phyloP scores from a whole-genome alignment of 169 alveolate species.

The Eimeria sp. region DNA sequence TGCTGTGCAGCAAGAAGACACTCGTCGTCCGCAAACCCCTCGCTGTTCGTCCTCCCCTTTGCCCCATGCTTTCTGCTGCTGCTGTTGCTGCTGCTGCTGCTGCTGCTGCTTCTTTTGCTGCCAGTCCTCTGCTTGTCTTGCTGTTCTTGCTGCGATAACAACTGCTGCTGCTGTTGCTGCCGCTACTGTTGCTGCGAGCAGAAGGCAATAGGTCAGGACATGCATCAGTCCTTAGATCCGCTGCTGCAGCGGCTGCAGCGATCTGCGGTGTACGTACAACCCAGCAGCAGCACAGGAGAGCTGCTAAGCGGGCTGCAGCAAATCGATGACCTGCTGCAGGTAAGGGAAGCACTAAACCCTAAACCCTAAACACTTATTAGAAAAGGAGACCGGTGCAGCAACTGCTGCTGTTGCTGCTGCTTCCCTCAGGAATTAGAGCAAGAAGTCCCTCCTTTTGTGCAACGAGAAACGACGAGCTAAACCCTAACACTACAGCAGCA shows the following conservation, averaged over 20 bases:
- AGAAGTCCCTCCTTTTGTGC: slow-evolving; percentile 11
- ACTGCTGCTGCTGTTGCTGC: not conserved
- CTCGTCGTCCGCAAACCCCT: slow-evolving; percentile 13
- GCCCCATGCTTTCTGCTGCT: not conserved
- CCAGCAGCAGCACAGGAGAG: not conserved
- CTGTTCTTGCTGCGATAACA: not conserved
- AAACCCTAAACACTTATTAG: not conserved
- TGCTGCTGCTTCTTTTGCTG: not conserved
- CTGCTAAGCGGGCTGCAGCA: not conserved
- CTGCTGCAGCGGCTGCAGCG: slow-evolving; percentile 49
- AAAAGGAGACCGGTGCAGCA: not conserved
- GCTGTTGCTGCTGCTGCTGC: not conserved
- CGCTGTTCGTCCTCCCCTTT: not conserved
- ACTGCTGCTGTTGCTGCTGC: not conserved
- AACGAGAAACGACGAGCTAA: not conserved
- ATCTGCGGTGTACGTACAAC: slow-evolving; percentile 16
- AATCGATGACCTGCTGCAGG: slow-evolving; percentile 16
- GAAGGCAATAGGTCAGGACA: not conserved
- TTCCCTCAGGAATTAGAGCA: not conserved
- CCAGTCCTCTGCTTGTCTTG: not conserved
- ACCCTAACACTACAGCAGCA: not conserved
- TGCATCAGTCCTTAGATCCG: not conserved
- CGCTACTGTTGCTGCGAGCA: not conserved
- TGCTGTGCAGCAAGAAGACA: slow-evolving; percentile 10
- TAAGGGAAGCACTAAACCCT: not conserved